A percentile compares a stretch with the other conserved stretches of the same genome.
phyloP scores from a whole-genome alignment of 2,329 filamentous ascomycete species.

The Clonostachys rosea region DNA sequence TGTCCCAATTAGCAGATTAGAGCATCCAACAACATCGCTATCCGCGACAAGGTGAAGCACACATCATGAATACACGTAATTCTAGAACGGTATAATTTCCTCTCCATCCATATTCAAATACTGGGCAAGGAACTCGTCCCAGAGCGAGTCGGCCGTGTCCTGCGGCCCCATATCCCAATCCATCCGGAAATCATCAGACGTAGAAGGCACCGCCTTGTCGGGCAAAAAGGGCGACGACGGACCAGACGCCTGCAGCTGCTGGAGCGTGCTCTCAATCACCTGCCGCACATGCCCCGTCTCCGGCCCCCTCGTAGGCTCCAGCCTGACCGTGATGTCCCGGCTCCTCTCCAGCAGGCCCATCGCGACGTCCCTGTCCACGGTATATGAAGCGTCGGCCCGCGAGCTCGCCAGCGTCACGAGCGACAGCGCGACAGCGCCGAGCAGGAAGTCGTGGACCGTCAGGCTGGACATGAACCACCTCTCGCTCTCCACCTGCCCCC shows the following conservation, averaged over 20 bases:
- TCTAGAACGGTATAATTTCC: no score
- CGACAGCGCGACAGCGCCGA: slow-evolving; percentile 56
- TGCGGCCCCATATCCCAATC: not conserved
- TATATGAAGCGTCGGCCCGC: not conserved
- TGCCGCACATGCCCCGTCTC: not conserved
- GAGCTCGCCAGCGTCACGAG: not conserved
- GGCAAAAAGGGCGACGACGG: no score
- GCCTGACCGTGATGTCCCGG: not conserved
- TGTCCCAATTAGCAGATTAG: no score
- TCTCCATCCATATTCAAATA: not conserved
- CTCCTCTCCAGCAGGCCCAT: not conserved
- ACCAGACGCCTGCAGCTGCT: not conserved
- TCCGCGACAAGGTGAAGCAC: no score
- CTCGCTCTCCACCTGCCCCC: slow-evolving; percentile 45
- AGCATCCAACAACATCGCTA: no score
- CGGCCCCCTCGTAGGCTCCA: not conserved
- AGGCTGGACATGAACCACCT: slow-evolving; percentile 48
- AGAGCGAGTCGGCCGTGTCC: not conserved
- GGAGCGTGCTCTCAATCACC: not conserved
- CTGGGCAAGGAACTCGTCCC: not conserved
- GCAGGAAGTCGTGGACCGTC: slow-evolving; percentile 50
- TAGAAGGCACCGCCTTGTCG: no score
- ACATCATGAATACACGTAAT: no score
- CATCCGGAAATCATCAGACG: not conserved
- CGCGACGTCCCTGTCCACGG: not conserved